Conservation (phyloP, 2,329 filamentous ascomycete species). For the Fusarium mexicanum region DNA sequence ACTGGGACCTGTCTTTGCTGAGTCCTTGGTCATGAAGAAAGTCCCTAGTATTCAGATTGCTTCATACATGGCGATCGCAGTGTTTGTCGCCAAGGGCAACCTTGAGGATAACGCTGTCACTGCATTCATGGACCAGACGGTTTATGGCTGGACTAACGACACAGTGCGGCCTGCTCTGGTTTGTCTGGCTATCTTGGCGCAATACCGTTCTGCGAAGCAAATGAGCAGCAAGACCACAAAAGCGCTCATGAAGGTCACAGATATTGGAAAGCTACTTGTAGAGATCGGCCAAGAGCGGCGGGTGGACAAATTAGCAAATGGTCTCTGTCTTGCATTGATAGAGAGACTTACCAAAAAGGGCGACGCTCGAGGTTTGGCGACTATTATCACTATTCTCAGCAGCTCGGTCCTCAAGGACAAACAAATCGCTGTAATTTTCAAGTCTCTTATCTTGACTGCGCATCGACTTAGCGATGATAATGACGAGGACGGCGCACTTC, state of each 20-base stretch:
- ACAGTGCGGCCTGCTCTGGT: constrained; percentile 79
- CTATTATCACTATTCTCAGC: constrained; percentile 70
- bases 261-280: constrained; percentile 67
- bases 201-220: constrained; percentile 76
- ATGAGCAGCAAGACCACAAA: constrained; percentile 77
- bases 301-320: constrained; percentile 76
- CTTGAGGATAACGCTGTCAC: constrained; percentile 84
- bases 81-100: constrained; percentile 84
- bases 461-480: constrained; percentile 65
- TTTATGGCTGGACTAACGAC: constrained; percentile 77
- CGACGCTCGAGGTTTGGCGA: constrained; percentile 64
- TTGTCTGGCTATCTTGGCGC: constrained; percentile 82
- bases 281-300: constrained; percentile 72
- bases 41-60: constrained; percentile 83
- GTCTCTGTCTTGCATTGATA: constrained; percentile 73
- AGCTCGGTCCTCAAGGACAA: constrained; percentile 69
- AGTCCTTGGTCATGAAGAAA: constrained; percentile 78
- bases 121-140: constrained; percentile 89
- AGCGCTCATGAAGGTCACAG: constrained; percentile 70
- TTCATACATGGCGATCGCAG: constrained; percentile 89
- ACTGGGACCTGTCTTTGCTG: constrained; percentile 76
- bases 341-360: constrained; percentile 70
- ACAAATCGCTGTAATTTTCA: constrained; percentile 72
- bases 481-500: constrained; percentile 64
- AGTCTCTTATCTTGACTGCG: constrained; percentile 69